Evolutionary conservation across 148 eudicot species (phyloP).

Genomic region (Polygonum aviculare): DNA sequence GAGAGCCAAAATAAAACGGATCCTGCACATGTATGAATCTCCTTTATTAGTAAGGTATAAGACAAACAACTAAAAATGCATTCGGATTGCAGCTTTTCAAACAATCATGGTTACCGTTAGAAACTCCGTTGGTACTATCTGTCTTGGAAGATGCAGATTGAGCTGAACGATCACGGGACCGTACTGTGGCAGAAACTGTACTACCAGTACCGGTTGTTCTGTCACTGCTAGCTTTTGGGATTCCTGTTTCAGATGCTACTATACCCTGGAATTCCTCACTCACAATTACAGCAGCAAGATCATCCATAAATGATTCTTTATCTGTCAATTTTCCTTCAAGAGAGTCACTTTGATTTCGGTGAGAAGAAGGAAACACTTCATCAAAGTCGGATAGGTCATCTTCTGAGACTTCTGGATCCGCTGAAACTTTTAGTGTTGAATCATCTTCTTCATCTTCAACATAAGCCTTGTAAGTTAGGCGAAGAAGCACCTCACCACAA

Average conservation of each 20-base stretch:
- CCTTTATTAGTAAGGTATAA: slow-evolving; percentile 8
- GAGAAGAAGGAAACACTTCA: slow-evolving; percentile 33
- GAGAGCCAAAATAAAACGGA: slow-evolving; percentile 68
- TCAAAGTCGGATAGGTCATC: slow-evolving; percentile 69
- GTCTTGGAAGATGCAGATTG: slow-evolving; percentile 26
- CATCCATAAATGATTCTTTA: slow-evolving; percentile 81
- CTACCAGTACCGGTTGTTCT: slow-evolving; percentile 10
- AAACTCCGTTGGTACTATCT: slow-evolving; percentile 28
- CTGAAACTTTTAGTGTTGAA: slow-evolving; percentile 21
- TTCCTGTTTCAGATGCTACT: slow-evolving; percentile 63
- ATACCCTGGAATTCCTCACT: slow-evolving; percentile 96
- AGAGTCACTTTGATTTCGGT: slow-evolving; percentile 24
- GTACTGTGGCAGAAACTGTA: slow-evolving; percentile 22
- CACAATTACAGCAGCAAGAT: slow-evolving; percentile 79
- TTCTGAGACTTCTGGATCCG: slow-evolving; percentile 35
- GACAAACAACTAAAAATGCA: not conserved
- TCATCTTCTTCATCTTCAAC: slow-evolving; percentile 97
- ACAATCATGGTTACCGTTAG: slow-evolving; percentile 35
- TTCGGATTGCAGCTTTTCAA: not conserved
- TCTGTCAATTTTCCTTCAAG: slow-evolving; percentile 19
- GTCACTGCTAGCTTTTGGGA: slow-evolving; percentile 12
- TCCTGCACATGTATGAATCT: slow-evolving; percentile 32
- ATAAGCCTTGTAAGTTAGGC: slow-evolving; percentile 87
- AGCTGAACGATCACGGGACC: slow-evolving; percentile 19
- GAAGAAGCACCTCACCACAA: slow-evolving; percentile 67